These are phyloP conservation scores for Dictyostelium intermedium DNA, from an alignment of 78 protist genomes.

Conservation along the genomic window DNA sequence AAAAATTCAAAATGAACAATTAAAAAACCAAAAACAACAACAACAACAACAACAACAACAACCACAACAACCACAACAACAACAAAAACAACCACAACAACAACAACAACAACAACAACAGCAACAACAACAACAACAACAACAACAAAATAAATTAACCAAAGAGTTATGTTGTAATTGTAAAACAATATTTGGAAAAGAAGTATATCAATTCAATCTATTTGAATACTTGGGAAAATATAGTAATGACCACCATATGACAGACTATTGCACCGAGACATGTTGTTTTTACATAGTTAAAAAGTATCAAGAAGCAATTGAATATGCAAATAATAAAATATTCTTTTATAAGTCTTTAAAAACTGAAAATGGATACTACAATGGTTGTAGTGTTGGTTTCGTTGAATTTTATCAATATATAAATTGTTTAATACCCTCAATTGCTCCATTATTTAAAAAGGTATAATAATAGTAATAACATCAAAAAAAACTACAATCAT, in stretches of 20 bases:
- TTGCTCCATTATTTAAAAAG: background rate
- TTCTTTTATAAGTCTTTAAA: background rate
- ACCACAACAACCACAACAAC: background rate
- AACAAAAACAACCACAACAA: background rate
- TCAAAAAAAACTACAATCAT: background rate
- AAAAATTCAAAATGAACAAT: background rate
- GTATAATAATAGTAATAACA: too few relatives aligned
- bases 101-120: background rate
- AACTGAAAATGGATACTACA: background rate
- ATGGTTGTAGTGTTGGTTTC: background rate
- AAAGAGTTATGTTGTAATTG: background rate
- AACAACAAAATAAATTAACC: background rate
- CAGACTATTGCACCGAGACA: background rate
- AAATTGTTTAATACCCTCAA: background rate
- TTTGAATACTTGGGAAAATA: background rate
- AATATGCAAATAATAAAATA: slow-evolving; percentile 2
- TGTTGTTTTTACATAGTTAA: background rate
- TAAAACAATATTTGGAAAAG: background rate
- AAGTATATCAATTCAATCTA: background rate
- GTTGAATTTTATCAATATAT: background rate
- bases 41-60: background rate
- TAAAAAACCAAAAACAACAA: background rate
- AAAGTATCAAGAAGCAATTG: background rate
- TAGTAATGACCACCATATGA: background rate
- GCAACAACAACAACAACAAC: background rate